Conservation (phyloP, 257 asterid genomes). For the Gentiana dahurica region DNA sequence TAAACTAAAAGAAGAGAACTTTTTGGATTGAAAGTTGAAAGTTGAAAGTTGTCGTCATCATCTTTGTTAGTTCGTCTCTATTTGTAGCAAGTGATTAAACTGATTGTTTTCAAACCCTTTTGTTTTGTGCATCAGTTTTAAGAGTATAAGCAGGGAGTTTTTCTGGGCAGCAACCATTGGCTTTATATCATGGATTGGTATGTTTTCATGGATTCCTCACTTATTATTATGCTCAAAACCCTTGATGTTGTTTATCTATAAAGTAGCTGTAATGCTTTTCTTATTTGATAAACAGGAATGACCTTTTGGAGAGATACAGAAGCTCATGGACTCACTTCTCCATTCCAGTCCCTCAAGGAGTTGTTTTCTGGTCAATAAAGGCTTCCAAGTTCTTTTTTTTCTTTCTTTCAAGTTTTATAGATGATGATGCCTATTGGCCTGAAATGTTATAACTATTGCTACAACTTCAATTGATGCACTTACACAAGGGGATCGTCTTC, state of each 20-base stretch:
- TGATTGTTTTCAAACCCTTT: not conserved
- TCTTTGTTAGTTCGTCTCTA: no score
- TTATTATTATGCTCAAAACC: not conserved
- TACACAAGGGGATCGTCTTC: no score
- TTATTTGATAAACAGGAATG: constrained; percentile 29
- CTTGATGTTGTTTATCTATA: not conserved
- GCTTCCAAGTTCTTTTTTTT: no score
- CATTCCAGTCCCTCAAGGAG: constrained; percentile 62
- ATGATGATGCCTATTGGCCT: no score
- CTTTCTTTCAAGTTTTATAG: no score
- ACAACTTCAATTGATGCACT: no score
- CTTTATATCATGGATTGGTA: constrained; percentile 68
- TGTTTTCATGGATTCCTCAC: constrained; percentile 6
- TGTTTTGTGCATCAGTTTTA: constrained; percentile 35
- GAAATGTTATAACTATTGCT: no score
- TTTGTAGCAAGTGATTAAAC: no score
- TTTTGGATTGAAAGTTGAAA: not conserved
- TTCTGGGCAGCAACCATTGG: constrained; percentile 61
- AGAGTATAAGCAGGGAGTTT: constrained; percentile 59
- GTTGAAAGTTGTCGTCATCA: no score
- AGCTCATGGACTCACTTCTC: constrained; percentile 57
- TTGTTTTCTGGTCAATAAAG: constrained; percentile 42
- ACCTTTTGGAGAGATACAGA: constrained; percentile 69
- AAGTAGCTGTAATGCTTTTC: not conserved
- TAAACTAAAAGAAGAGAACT: not conserved